phyloP scores from a whole-genome alignment of 1,284 basidiomycete species.

The Ceratobasidium sp. region DNA sequence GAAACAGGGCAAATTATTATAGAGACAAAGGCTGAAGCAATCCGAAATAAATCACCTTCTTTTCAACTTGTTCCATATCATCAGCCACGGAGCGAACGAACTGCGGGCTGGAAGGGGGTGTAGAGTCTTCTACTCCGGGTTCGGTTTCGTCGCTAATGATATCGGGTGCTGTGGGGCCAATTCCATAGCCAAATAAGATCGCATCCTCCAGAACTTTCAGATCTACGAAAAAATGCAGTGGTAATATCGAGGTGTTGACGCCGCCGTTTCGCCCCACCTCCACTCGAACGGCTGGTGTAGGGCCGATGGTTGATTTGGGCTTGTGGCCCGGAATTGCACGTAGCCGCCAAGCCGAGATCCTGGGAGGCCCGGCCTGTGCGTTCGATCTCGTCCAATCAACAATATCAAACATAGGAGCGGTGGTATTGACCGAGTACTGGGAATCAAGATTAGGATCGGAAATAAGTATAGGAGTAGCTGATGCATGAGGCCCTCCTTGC shows the following conservation, averaged over 20 bases:
- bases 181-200: slow-evolving; percentile 39
- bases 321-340: slow-evolving; percentile 47
- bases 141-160: slow-evolving; percentile 18
- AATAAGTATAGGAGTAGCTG: slow-evolving; percentile 48
- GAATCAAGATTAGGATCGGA: slow-evolving; percentile 48
- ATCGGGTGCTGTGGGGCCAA: slow-evolving; percentile 12
- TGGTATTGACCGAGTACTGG: slow-evolving; percentile 46
- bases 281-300: slow-evolving; percentile 24
- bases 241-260: slow-evolving; percentile 62
- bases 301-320: slow-evolving; percentile 33
- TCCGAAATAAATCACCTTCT: slow-evolving; percentile 14
- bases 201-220: slow-evolving; percentile 71
- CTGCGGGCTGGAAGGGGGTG: slow-evolving; percentile 27
- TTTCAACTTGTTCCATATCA: slow-evolving; percentile 40
- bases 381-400: slow-evolving; percentile 71
- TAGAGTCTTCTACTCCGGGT: background rate
- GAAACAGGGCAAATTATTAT: background rate
- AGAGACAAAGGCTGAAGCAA: background rate
- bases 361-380: slow-evolving; percentile 67
- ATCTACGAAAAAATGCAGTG: slow-evolving; percentile 82
- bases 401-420: slow-evolving; percentile 68
- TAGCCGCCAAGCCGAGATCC: slow-evolving; percentile 66
- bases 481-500: slow-evolving; percentile 31
- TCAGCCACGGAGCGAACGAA: slow-evolving; percentile 23
- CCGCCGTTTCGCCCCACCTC: slow-evolving; percentile 13